phyloP scores from a whole-genome alignment of 441 rosid genomes.

The Metrosideros polymorpha region DNA sequence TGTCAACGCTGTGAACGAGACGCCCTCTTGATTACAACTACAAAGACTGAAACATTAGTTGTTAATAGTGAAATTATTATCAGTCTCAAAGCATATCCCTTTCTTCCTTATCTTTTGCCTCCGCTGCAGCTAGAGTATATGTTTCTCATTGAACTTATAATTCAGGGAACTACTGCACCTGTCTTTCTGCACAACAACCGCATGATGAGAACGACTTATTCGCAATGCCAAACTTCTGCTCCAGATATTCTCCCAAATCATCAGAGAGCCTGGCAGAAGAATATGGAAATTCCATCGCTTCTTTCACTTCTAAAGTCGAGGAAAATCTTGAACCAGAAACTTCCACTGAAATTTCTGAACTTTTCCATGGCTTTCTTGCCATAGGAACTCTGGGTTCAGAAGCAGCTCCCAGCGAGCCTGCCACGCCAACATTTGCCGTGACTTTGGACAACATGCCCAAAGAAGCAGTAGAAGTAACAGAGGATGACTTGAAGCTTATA shows the following conservation, averaged over 20 bases:
- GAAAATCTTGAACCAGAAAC: constrained; percentile 25
- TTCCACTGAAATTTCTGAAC: constrained; percentile 30
- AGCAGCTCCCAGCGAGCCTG: constrained; percentile 36
- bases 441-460: constrained; percentile 30
- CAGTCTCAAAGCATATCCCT: not conserved
- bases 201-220: constrained; percentile 34
- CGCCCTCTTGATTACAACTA: not conserved
- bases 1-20: not conserved
- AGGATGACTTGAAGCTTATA: constrained; percentile 54
- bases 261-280: constrained; percentile 22
- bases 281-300: constrained; percentile 29
- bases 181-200: constrained; percentile 41
- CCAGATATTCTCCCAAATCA: constrained; percentile 23
- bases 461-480: constrained; percentile 37
- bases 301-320: constrained; percentile 14
- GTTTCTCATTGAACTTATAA: constrained; percentile 5
- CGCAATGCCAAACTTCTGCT: constrained; percentile 30
- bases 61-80: not conserved
- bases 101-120: not conserved
- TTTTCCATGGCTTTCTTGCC: constrained; percentile 74
- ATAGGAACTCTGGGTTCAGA: constrained; percentile 85
- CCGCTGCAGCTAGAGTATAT: not conserved
- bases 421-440: constrained; percentile 61
- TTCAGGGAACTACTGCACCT: constrained; percentile 54
- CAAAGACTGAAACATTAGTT: not conserved